Evolutionary conservation across 495 filamentous ascomycete genomes (phyloP).

Genomic region (Neurospora africana): DNA sequence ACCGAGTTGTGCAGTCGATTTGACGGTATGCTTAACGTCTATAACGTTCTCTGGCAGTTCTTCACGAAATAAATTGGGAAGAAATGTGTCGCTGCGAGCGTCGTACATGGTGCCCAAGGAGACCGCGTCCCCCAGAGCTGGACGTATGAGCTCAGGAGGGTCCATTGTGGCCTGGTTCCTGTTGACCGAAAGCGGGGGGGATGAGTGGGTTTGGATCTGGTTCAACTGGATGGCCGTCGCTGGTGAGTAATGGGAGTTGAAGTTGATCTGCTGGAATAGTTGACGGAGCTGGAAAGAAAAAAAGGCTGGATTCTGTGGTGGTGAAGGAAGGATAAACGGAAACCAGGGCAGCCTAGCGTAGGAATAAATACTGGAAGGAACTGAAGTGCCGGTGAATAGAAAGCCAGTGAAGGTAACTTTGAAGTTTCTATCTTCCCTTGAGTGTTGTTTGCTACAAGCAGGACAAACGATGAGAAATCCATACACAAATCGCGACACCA

Average conservation of each 20-base stretch:
- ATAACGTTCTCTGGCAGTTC: background rate
- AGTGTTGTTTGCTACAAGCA: background rate
- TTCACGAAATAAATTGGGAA: background rate
- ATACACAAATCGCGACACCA: background rate
- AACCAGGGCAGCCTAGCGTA: background rate
- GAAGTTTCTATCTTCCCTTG: background rate
- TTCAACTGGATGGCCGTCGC: background rate
- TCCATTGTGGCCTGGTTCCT: background rate
- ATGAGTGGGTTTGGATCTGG: background rate
- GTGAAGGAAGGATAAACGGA: background rate
- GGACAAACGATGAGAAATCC: background rate
- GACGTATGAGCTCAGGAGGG: background rate
- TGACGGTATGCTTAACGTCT: background rate
- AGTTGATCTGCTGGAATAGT: background rate
- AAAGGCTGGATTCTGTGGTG: background rate
- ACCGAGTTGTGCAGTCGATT: background rate
- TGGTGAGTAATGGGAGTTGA: background rate
- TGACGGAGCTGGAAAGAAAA: background rate
- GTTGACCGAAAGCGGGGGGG: background rate
- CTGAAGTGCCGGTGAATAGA: background rate
- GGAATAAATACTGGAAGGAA: background rate
- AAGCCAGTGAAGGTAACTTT: too few relatives aligned
- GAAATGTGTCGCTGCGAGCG: background rate
- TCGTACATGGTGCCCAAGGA: background rate
- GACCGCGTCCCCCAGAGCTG: background rate